phyloP scores from a whole-genome alignment of 139 green algal genomes.

The Tetraselmis chui region DNA sequence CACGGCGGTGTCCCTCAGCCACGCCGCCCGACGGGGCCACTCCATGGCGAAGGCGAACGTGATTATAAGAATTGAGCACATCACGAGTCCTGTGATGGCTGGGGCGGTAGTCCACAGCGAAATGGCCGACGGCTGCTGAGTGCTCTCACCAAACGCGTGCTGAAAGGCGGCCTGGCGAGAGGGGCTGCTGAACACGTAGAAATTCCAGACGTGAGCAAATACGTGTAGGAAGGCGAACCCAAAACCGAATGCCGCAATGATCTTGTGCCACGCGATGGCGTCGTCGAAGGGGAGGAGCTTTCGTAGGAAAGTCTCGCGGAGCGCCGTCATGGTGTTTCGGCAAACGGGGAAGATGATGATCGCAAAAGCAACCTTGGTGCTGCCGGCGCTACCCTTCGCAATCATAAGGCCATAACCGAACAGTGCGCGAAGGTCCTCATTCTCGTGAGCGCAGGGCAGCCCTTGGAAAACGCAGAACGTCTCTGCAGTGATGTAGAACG shows the following conservation, averaged over 20 bases:
- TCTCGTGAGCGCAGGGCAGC: neutral
- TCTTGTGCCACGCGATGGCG: slow-evolving; percentile 12
- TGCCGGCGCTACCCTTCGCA: slow-evolving; percentile 14
- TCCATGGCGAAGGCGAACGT: slow-evolving; percentile 5
- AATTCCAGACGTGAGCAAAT: slow-evolving; percentile 3
- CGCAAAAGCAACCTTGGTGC: slow-evolving; percentile 12
- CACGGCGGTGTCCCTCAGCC: slow-evolving; percentile 4
- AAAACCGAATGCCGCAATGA: slow-evolving; percentile 12
- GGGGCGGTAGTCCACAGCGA: neutral
- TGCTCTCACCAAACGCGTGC: neutral
- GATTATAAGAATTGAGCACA: neutral
- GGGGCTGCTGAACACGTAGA: neutral
- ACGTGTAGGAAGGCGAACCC: slow-evolving; percentile 3
- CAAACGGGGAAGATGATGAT: slow-evolving; percentile 21
- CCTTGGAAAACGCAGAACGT: neutral
- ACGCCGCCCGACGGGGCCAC: neutral
- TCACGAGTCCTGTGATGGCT: neutral
- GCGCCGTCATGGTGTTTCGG: slow-evolving; percentile 21
- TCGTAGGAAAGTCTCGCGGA: slow-evolving; percentile 12
- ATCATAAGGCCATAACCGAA: slow-evolving; percentile 12
- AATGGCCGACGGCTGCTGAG: neutral
- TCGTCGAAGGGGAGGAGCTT: slow-evolving; percentile 18
- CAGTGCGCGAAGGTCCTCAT: neutral
- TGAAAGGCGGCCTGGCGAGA: neutral
- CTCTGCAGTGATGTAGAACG: neutral